A percentile compares a stretch with the other conserved stretches of the same genome.
These are phyloP conservation scores for Fragaria ananassa DNA, from an alignment of 306 rosid species.

Conservation along the genomic window DNA sequence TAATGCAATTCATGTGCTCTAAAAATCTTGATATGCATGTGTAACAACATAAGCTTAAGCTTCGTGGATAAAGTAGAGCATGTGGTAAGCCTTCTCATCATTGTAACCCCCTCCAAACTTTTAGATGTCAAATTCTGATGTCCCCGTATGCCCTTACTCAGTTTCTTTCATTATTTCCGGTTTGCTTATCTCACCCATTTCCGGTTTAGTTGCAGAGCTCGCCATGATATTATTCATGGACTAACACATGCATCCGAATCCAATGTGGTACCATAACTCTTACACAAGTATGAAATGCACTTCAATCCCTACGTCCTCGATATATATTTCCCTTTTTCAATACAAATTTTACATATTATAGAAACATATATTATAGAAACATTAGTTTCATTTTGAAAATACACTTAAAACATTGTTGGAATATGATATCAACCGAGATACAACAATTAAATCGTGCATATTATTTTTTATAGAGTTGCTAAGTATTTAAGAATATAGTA, in stretches of 20 bases:
- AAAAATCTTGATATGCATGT: background rate
- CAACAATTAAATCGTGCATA: background rate
- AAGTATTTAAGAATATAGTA: background rate
- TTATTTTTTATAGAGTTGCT: background rate
- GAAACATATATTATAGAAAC: too few species aligned
- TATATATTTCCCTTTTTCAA: too few species aligned
- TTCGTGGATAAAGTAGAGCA: background rate
- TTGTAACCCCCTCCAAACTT: background rate
- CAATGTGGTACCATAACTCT: background rate
- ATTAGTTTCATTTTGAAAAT: background rate
- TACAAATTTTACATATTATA: too few species aligned
- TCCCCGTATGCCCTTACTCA: background rate
- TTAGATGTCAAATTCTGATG: background rate
- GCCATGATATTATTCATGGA: background rate
- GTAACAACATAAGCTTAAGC: background rate
- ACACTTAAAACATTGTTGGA: background rate
- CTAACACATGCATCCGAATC: background rate
- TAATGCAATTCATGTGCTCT: background rate
- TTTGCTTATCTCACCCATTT: slow-evolving; percentile 1
- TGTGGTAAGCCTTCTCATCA: slow-evolving; percentile 13
- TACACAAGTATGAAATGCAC: background rate
- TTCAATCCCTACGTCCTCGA: background rate
- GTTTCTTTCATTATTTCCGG: slow-evolving; percentile 1
- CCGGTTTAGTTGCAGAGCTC: slow-evolving; percentile 2
- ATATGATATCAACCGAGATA: background rate